These are phyloP conservation scores for Triticum urartu DNA, from an alignment of 176 grass and related monocot species.

Conservation along the genomic window DNA sequence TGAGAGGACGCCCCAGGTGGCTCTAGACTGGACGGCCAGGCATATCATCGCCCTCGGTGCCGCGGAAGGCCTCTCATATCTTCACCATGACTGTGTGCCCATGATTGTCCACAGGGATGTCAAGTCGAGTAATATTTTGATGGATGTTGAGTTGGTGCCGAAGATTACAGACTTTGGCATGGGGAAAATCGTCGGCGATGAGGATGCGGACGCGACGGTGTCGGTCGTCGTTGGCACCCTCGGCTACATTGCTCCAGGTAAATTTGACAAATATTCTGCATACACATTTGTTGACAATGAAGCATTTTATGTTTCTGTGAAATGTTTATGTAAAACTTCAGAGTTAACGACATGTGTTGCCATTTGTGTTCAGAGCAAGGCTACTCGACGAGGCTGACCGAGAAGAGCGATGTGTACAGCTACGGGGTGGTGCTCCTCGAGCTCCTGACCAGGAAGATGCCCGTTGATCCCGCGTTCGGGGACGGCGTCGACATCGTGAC, in stretches of 20 bases:
- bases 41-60: conserved; percentile 37
- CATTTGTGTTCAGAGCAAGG: conserved; percentile 50
- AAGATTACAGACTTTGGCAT: conserved; percentile 65
- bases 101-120: conserved; percentile 66
- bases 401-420: conserved; percentile 74
- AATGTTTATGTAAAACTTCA: neutral
- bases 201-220: conserved; percentile 33
- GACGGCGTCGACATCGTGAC: conserved; percentile 55
- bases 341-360: neutral
- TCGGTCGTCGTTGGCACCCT: conserved; percentile 59
- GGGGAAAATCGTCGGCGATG: conserved; percentile 42
- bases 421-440: conserved; percentile 73
- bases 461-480: conserved; percentile 51
- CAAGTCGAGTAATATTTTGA: conserved; percentile 62
- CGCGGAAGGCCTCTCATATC: conserved; percentile 55
- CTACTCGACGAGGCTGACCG: conserved; percentile 47
- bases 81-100: conserved; percentile 69
- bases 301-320: neutral
- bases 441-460: conserved; percentile 59
- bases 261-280: neutral
- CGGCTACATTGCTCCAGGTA: conserved; percentile 81
- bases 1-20: conserved; percentile 26
- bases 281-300: neutral
- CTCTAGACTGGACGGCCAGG: conserved; percentile 37
- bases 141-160: conserved; percentile 53